A percentile compares a stretch with the other conserved stretches of the same genome.
phyloP scores from a whole-genome alignment of 305 asterid genomes.

The Nicotiana rustica region DNA sequence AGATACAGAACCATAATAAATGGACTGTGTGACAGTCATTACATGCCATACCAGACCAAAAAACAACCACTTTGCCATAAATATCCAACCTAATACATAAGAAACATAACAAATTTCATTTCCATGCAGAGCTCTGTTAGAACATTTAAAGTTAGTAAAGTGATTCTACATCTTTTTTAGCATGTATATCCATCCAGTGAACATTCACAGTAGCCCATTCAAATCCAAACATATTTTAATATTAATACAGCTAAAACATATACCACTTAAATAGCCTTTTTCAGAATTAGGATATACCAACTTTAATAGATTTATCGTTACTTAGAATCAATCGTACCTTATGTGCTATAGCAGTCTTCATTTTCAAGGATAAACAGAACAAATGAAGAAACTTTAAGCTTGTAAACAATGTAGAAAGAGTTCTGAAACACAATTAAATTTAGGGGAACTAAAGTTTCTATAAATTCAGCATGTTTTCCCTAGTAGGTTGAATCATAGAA shows the following conservation, averaged over 20 bases:
- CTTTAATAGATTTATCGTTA: conserved; percentile 5
- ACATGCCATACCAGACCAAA: conserved; percentile 23
- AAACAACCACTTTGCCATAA: not conserved
- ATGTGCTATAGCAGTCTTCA: not conserved
- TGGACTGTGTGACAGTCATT: conserved; percentile 1
- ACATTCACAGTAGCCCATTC: not conserved
- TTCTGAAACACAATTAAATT: not conserved
- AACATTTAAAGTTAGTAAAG: not conserved
- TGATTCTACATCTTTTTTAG: conserved; percentile 9
- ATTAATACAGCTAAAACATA: conserved; percentile 24
- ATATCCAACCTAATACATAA: conserved; percentile 11
- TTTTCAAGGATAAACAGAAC: conserved; percentile 11
- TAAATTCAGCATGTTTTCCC: conserved; percentile 25
- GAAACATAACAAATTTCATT: conserved; percentile 9
- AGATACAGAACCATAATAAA: conserved; percentile 17
- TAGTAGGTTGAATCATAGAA: conserved; percentile 26
- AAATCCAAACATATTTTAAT: conserved; percentile 4
- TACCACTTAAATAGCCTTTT: not conserved
- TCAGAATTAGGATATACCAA: not conserved
- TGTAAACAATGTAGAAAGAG: conserved; percentile 15
- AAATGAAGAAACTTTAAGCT: not conserved
- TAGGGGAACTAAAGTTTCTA: not conserved
- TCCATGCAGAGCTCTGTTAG: not conserved
- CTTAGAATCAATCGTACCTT: not conserved
- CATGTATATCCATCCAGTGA: conserved; percentile 19